Evolutionary conservation across 2,329 filamentous ascomycete species (phyloP).

Genomic region (Fusarium kyushuense): DNA sequence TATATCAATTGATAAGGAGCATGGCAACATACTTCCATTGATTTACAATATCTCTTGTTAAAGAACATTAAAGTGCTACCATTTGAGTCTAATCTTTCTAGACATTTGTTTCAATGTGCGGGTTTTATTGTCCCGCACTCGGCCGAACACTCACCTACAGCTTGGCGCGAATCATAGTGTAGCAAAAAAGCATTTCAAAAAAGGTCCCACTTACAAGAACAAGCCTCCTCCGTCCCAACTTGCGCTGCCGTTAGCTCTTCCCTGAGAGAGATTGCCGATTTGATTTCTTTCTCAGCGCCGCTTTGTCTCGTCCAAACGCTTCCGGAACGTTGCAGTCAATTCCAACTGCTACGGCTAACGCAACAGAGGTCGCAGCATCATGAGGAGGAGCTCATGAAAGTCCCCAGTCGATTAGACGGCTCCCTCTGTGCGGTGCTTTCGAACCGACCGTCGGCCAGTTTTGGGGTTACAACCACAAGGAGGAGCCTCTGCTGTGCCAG

Average conservation of each 20-base stretch:
- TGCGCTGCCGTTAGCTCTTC: constrained; percentile 38
- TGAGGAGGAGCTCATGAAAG: constrained; percentile 71
- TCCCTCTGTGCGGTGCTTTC: constrained; percentile 69
- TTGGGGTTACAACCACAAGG: constrained; percentile 44
- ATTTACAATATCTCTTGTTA: not conserved
- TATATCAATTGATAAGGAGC: not conserved
- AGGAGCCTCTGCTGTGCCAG: constrained; percentile 44
- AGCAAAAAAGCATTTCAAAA: constrained; percentile 45
- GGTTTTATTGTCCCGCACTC: constrained; percentile 10
- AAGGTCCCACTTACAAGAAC: constrained; percentile 40
- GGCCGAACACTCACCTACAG: constrained; percentile 28
- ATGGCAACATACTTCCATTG: not conserved
- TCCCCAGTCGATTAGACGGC: constrained; percentile 69
- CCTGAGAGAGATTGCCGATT: constrained; percentile 38
- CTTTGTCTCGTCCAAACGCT: not conserved
- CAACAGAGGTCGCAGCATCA: constrained; percentile 51
- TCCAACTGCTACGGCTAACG: constrained; percentile 21
- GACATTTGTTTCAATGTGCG: not conserved
- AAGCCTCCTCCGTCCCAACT: constrained; percentile 37
- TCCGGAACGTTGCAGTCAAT: constrained; percentile 1
- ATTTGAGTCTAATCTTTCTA: not conserved
- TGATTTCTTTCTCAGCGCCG: constrained; percentile 35
- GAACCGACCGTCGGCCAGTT: constrained; percentile 56
- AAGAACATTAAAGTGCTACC: not conserved
- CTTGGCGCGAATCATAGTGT: constrained; percentile 40